These are phyloP conservation scores for Thalia dealbata DNA, from an alignment of 176 grass and related monocot genomes.

Conservation along the genomic window DNA sequence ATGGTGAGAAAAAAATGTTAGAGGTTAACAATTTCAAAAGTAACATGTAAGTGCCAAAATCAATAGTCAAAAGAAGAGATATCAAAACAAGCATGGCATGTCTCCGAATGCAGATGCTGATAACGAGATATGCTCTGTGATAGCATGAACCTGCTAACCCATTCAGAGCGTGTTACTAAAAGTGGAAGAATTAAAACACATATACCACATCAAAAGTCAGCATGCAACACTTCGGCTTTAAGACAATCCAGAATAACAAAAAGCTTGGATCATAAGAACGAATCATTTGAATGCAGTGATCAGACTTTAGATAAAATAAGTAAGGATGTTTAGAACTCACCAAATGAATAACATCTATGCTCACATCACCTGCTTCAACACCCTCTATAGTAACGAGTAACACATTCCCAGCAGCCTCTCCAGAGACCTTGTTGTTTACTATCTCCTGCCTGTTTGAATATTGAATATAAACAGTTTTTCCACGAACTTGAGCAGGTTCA, in stretches of 20 bases:
- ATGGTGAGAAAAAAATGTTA: slow-evolving; percentile 38
- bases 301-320: slow-evolving; percentile 17
- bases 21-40: slow-evolving; percentile 57
- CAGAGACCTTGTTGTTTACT: slow-evolving; percentile 72
- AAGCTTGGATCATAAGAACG: slow-evolving; percentile 11
- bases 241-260: slow-evolving; percentile 21
- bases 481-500: slow-evolving; percentile 87
- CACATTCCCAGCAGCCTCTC: slow-evolving; percentile 82
- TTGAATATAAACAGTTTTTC: slow-evolving; percentile 94
- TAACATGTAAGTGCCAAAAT: slow-evolving; percentile 23
- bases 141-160: slow-evolving; percentile 94
- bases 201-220: slow-evolving; percentile 46
- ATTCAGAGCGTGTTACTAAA: slow-evolving; percentile 90
- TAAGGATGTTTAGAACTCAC: slow-evolving; percentile 32
- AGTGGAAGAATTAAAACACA: slow-evolving; percentile 48
- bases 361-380: slow-evolving; percentile 90
- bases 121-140: slow-evolving; percentile 85
- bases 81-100: slow-evolving; percentile 95
- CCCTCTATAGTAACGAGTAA: slow-evolving; percentile 94
- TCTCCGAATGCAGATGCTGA: slow-evolving; percentile 93
- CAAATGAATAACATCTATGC: slow-evolving; percentile 94
- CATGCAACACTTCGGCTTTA: slow-evolving; percentile 32
- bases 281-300: slow-evolving; percentile 11
- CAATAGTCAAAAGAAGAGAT: slow-evolving; percentile 42
- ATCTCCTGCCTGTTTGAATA: slow-evolving; percentile 99